phyloP scores from a whole-genome alignment of 352 stramenopile species.

The Phytophthora quininea region DNA sequence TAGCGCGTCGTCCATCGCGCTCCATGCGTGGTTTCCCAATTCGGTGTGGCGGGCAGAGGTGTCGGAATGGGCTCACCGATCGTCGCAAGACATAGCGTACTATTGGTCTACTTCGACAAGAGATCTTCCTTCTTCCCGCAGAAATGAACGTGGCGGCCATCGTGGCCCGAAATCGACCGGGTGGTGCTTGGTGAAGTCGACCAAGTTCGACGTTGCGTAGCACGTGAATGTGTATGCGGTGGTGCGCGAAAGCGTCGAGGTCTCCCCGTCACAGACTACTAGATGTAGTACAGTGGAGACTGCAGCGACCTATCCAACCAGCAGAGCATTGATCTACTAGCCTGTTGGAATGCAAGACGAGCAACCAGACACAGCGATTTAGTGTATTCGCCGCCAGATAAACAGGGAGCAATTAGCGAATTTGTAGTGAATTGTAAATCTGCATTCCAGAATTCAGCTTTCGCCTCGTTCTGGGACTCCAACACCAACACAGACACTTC shows the following conservation, averaged over 20 bases:
- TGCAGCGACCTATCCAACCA: too few relatives aligned
- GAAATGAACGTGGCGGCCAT: background rate
- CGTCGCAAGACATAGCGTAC: background rate
- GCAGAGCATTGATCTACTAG: too few relatives aligned
- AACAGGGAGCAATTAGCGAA: background rate
- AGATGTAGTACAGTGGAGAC: too few relatives aligned
- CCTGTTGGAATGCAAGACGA: background rate
- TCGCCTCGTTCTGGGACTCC: too few relatives aligned
- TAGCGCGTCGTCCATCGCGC: background rate
- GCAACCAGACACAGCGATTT: background rate
- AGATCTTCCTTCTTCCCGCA: too few relatives aligned
- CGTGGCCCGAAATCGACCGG: too few relatives aligned
- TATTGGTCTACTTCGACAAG: too few relatives aligned
- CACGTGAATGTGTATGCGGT: background rate
- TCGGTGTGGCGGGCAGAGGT: too few relatives aligned
- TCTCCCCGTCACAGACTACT: background rate
- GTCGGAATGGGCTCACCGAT: background rate
- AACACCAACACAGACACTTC: too few relatives aligned
- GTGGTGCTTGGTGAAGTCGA: background rate
- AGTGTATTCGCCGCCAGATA: background rate
- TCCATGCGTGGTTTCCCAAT: too few relatives aligned
- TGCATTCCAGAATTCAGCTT: too few relatives aligned
- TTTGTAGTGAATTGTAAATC: too few relatives aligned
- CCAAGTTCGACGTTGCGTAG: conserved; percentile 1
- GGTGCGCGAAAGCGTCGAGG: background rate